These are phyloP conservation scores for Tetrapisispora nanseiensis DNA, from an alignment of 805 yeast genomes.

Conservation along the genomic window DNA sequence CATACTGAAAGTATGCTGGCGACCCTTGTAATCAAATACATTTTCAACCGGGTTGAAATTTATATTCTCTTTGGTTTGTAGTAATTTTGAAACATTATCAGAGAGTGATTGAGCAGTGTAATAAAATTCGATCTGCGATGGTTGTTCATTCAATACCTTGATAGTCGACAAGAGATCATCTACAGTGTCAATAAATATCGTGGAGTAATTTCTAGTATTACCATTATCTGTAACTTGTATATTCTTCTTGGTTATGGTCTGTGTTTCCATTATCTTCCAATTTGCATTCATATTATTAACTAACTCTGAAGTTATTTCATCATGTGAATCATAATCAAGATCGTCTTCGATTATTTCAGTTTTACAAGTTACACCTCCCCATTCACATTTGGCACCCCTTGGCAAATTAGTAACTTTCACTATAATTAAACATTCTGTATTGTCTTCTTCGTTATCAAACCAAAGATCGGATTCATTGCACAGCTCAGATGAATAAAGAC, in stretches of 20 bases:
- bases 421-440: conserved; percentile 33
- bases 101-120: conserved; percentile 6
- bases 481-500: conserved; percentile 30
- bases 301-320: not conserved
- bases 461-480: conserved; percentile 14
- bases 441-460: conserved; percentile 20
- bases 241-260: not conserved
- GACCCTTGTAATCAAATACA: conserved; percentile 21
- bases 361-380: conserved; percentile 57
- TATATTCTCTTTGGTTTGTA: too few relatives aligned
- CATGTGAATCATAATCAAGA: conserved; percentile 6
- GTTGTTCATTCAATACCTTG: not conserved
- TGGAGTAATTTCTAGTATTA: conserved; percentile 10
- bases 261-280: not conserved
- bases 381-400: conserved; percentile 54
- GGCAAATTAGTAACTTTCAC: conserved; percentile 54
- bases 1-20: conserved; percentile 12
- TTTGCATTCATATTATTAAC: not conserved
- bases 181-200: conserved; percentile 13
- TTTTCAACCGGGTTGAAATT: conserved; percentile 21
- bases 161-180: conserved; percentile 5
- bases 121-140: conserved; percentile 14
- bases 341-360: conserved; percentile 30
- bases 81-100: too few relatives aligned
- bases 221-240: conserved; percentile 4